Base-by-base conservation (phyloP, 2,329 filamentous ascomycete species). In the Pseudopithomyces chartarum region DNA sequence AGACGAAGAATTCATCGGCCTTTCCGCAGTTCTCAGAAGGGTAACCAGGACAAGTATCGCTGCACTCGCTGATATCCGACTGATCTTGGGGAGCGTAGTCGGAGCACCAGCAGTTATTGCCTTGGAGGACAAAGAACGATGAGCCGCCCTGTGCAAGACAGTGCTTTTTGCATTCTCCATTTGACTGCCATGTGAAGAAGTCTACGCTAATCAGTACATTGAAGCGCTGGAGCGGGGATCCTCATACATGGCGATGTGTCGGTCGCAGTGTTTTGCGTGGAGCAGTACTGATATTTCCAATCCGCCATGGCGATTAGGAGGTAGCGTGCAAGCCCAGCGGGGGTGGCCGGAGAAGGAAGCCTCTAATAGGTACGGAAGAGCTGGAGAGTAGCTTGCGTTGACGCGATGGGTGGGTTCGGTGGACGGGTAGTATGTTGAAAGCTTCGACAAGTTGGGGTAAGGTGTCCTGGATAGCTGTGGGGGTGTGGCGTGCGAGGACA, bases 61-160 rank as follows among this genome's bases (percentile, higher is more conserved):
- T 75, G 75, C 90, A 94, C 48, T 79, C 78, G 60, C 64, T 62
- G 20, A 71, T 63, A 55, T 71, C 63, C n/a, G 65, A 52, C 56
- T 78, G 74, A 6, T 74, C 64, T 19, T 70, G 70, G 8, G 90
- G 90, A 2, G 81, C 81, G 66, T 87, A 87, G 70, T 92, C 83
- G 36, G 88, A 88, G 72, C 90, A 94, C 89, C 89, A 94, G 71
- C 90, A 94, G 50, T 81, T 74, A 32, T 85, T 79, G 15, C 76
- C 81, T 64, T 91, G 84, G 1, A 92, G 78, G 46, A 94, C 80
- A 61, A 88, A 89, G 59, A 88, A 90, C 38, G 90, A 89, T 61
- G 81, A 90, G 29, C 57, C 60, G 48, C 59, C 67, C 15, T 80
- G 63, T 19, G 70, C 67, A 23, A 74, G 65, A 75, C 90, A 94